phyloP scores from a whole-genome alignment of 1,284 basidiomycete species.

The Agroathelia rolfsii region DNA sequence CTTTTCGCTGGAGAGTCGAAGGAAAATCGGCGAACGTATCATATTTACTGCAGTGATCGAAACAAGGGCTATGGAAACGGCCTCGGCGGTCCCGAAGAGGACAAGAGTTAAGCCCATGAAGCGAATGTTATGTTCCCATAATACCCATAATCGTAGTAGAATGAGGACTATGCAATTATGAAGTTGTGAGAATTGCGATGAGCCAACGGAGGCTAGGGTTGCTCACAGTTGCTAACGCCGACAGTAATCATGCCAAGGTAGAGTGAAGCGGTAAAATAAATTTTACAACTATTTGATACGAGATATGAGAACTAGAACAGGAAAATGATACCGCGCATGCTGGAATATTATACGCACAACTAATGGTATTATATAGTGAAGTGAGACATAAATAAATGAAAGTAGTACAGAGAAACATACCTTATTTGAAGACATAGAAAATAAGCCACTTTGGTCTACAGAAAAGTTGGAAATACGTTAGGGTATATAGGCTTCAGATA shows the following conservation, averaged over 20 bases:
- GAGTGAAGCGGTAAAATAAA: constrained; percentile 23
- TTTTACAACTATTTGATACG: constrained; percentile 28
- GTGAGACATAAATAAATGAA: too few species aligned
- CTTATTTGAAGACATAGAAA: constrained; percentile 9
- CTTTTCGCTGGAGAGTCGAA: constrained; percentile 9
- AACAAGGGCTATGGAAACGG: constrained; percentile 17
- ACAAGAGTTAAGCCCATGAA: constrained; percentile 26
- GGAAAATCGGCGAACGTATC: constrained; percentile 20
- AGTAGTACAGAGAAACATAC: background rate
- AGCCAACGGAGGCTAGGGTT: constrained; percentile 1
- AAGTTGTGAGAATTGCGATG: constrained; percentile 7
- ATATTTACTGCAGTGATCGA: constrained; percentile 20
- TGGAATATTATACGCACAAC: too few species aligned
- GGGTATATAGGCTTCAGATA: constrained; percentile 17
- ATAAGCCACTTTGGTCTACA: too few species aligned
- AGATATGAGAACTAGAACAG: too few species aligned
- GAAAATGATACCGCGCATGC: constrained; percentile 1
- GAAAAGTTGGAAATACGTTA: too few species aligned
- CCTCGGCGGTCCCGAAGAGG: constrained; percentile 23
- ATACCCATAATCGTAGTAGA: constrained; percentile 32
- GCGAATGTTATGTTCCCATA: constrained; percentile 26
- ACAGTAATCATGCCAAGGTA: constrained; percentile 27
- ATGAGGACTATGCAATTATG: too few species aligned
- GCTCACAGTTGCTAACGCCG: constrained; percentile 29
- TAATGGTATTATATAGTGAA: too few species aligned